A percentile compares a stretch with the other conserved stretches of the same genome.
These are phyloP conservation scores for Pythium monospermum DNA, from an alignment of 352 stramenopile genomes.

Conservation along the genomic window DNA sequence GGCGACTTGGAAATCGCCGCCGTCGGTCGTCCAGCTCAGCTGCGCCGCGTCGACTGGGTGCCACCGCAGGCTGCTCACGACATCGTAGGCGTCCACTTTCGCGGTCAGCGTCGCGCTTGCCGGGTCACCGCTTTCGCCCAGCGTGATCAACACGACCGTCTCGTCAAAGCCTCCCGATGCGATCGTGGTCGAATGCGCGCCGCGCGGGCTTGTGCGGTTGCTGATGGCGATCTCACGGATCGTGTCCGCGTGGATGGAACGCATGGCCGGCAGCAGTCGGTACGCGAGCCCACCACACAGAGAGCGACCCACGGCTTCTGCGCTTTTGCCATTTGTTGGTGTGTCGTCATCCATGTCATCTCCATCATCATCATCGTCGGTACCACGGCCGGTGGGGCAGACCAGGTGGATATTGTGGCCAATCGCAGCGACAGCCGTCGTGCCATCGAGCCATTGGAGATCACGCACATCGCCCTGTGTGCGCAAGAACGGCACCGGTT, in stretches of 20 bases:
- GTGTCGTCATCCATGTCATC: too few species aligned
- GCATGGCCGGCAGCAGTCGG: slow-evolving; percentile 44
- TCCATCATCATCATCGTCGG: too few species aligned
- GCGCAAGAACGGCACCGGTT: slow-evolving; percentile 26
- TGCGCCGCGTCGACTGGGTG: slow-evolving; percentile 28
- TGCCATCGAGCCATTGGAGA: slow-evolving; percentile 52
- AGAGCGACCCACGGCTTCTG: too few species aligned
- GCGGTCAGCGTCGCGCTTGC: slow-evolving; percentile 28
- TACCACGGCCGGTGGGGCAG: too few species aligned
- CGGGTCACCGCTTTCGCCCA: slow-evolving; percentile 36
- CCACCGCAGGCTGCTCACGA: slow-evolving; percentile 80
- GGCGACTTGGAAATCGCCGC: slow-evolving; percentile 62
- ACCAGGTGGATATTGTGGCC: slow-evolving; percentile 71
- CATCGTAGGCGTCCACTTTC: slow-evolving; percentile 70
- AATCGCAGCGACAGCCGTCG: slow-evolving; percentile 49
- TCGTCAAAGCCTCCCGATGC: slow-evolving; percentile 62
- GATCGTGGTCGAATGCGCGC: slow-evolving; percentile 9
- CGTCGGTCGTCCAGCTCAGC: slow-evolving; percentile 81
- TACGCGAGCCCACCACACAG: slow-evolving; percentile 26
- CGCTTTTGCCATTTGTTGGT: too few species aligned
- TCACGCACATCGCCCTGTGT: slow-evolving; percentile 62
- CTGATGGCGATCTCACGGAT: slow-evolving; percentile 70
- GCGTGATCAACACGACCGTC: slow-evolving; percentile 66
- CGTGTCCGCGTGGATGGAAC: slow-evolving; percentile 53
- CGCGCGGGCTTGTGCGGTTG: slow-evolving; percentile 3